phyloP scores from a whole-genome alignment of 2,329 filamentous ascomycete genomes.

The Blastomyces emzantsi region DNA sequence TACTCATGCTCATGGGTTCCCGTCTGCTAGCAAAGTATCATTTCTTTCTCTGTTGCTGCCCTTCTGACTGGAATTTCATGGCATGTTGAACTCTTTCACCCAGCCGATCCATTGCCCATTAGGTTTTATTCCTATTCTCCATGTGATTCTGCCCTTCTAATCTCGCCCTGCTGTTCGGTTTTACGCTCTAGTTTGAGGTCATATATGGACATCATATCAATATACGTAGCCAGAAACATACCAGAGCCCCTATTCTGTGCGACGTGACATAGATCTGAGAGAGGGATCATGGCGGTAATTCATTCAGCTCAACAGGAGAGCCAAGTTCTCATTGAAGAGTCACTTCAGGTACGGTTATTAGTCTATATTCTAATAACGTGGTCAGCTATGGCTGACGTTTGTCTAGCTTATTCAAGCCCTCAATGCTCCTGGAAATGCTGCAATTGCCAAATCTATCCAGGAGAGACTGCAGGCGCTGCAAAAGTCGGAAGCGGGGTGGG shows the following conservation, averaged over 20 bases:
- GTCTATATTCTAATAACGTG: neutral
- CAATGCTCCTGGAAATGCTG: constrained; percentile 37
- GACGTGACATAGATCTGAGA: neutral
- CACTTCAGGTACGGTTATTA: constrained; percentile 9
- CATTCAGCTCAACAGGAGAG: neutral
- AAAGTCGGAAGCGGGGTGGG: constrained; percentile 72
- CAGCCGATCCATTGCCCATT: neutral
- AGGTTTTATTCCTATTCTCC: neutral
- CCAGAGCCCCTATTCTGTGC: neutral
- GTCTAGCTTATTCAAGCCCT: constrained; percentile 33
- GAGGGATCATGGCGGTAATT: neutral
- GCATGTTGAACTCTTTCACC: neutral
- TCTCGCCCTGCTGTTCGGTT: neutral
- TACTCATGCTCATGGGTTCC: neutral
- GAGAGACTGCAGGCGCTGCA: constrained; percentile 71
- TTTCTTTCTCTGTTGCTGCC: neutral
- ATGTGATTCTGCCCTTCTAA: neutral
- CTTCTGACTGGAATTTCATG: neutral
- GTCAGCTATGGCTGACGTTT: neutral
- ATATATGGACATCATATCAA: neutral
- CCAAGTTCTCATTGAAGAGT: constrained; percentile 6
- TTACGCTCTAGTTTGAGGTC: neutral
- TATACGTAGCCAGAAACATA: neutral
- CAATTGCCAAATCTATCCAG: constrained; percentile 50
- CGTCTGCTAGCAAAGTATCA: neutral